phyloP scores from a whole-genome alignment of 2,329 filamentous ascomycete species.

The Corniculantispora saksenae region DNA sequence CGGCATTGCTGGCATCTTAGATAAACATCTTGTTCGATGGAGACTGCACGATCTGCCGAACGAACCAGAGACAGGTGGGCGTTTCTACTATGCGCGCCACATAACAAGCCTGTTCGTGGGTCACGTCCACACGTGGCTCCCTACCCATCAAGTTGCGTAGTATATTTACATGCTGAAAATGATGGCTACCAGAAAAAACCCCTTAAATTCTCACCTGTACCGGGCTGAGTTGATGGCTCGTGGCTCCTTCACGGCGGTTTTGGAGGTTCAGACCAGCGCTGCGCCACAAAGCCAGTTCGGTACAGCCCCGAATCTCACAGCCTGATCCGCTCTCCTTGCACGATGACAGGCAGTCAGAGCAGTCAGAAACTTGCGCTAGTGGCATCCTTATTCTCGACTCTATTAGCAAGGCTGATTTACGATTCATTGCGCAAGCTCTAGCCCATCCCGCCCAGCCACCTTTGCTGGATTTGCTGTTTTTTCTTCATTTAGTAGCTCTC shows the following conservation, averaged over 20 bases:
- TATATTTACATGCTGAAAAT: too few species aligned
- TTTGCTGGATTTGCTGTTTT: neutral
- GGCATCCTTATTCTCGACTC: neutral
- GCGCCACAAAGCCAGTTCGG: neutral
- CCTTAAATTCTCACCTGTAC: neutral
- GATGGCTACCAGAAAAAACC: neutral
- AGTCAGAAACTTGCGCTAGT: neutral
- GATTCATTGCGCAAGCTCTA: neutral
- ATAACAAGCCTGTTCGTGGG: too few species aligned
- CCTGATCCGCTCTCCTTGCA: neutral
- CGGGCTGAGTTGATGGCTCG: neutral
- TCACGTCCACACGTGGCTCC: too few species aligned
- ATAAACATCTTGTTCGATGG: too few species aligned
- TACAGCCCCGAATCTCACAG: conserved; percentile 4
- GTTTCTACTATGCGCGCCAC: too few species aligned
- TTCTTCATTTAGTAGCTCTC: neutral
- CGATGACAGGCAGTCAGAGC: neutral
- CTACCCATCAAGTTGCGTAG: too few species aligned
- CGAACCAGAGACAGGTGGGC: too few species aligned
- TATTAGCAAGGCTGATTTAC: neutral
- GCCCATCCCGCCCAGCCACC: neutral
- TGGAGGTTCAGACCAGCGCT: neutral
- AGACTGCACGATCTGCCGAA: too few species aligned
- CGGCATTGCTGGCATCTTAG: too few species aligned
- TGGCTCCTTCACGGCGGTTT: neutral